Base-by-base conservation (phyloP, 352 stramenopile genomes). In the Stramenopiles sp. region DNA sequence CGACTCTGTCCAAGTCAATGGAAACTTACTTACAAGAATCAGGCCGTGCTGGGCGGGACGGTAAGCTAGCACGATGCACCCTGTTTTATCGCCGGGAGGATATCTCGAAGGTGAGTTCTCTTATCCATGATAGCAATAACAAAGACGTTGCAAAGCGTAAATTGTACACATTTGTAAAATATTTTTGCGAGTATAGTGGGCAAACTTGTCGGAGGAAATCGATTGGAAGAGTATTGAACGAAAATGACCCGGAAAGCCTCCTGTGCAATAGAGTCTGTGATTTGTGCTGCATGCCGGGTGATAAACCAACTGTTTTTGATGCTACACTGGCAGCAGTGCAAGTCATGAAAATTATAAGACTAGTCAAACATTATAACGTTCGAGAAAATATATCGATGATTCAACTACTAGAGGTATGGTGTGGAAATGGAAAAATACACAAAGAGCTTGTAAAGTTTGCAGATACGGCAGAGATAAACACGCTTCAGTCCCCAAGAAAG, bases 11-110 rank as follows among this genome's bases (percentile, higher is more conserved):
- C n/a, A 94, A 93, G 75, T 95, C 90, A 7, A 85, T 99, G 44
- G 95, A 98, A 87, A 94, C 91, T 0, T 99, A 98, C 83, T 98
- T 97, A 83, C 95, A 98, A 86, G 95, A 99, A 87, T 94, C 90
- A 14, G 96, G 96, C 1, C 87, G 96, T 75, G 96, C 93, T 67
- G 96, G 96, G 55, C 88, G 95, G 32, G 95, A 99, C 86, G 95
- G 95, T 4, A 84, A 93, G 0, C 83, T 90, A 8, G 86, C 90
- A 1, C 86, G 91, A n/a, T 96, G 93, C 83, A 85, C 95, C 7
- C 81, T 97, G 30, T 90, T 95, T 84, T 97, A 95, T 81, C 86
- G 86, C 7, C 81, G 86, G 0, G 87, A 86, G 7, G 92, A 97
- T 82, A 90, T 93, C 1, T 86, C 85, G 80, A 91, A 90, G 83